Base-by-base conservation (phyloP, 192 early-diverging fungal genomes). In the Dissophora ornata region DNA sequence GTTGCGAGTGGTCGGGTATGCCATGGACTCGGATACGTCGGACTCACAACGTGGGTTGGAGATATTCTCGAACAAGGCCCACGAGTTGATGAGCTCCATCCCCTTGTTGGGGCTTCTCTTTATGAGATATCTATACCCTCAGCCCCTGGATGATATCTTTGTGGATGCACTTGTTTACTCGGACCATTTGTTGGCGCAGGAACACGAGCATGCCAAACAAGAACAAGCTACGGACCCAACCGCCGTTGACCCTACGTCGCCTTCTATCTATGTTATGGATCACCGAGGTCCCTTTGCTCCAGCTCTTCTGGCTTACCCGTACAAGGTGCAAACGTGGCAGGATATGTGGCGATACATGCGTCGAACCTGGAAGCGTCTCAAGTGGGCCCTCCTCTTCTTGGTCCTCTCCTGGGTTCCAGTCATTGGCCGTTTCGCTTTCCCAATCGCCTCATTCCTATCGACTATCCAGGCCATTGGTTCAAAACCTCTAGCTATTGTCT, bases 61-160 rank as follows among this genome's bases (percentile, higher is more conserved):
- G 25, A 57, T 60, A 9, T 67, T 78, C 50, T 60, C 58, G 8
- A 65, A 64, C 36, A 69, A 71, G 46, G 63, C 80, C 4, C 81
- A 82, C 18, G 79, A 82, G 46, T 42, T 69, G 44, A 62, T 82
- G 44, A 67, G 57, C 18, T 74, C 71, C 0, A 51, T 88, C 47
- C 88, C 88, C 0, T 69, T 90, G 33, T 34, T 83, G 2, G 84
- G 82, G 1, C 48, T 90, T 16, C 38, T 90, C 30, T 85, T 86
- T 62, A 69, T 90, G 63, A 69, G 85, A 21, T 87, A 86, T 46
- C 16, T 90, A n/a, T 88, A 90, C 50, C 82, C 87, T 12, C 71
- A 84, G 45, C 83, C 85, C 34, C 57, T 90, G 29, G 87, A 90
- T 61, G 79, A 82, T 41, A 71, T 90, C 25, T 90, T 90, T 62